phyloP scores from a whole-genome alignment of 2,329 filamentous ascomycete genomes.

The Albophoma yamanashiensis region DNA sequence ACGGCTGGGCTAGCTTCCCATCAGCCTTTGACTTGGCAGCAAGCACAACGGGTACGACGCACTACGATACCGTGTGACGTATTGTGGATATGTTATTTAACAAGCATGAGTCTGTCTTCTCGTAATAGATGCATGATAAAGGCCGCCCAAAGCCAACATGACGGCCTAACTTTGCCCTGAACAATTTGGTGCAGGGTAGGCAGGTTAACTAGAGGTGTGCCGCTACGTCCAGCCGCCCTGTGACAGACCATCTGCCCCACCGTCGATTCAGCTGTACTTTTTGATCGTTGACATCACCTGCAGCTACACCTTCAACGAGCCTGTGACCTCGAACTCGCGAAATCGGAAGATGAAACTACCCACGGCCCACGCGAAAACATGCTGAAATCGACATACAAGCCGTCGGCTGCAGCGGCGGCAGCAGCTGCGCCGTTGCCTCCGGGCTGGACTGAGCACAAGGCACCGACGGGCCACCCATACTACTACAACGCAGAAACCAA shows the following conservation, averaged over 20 bases:
- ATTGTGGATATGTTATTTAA: background rate
- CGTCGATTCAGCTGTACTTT: background rate
- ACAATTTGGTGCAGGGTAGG: background rate
- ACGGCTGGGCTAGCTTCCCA: too few species aligned
- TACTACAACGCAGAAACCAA: constrained; percentile 79
- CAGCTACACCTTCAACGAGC: background rate
- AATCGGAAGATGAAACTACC: background rate
- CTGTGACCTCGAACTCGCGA: background rate
- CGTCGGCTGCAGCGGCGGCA: constrained; percentile 28
- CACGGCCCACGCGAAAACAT: constrained; percentile 26
- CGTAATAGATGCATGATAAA: background rate
- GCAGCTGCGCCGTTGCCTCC: constrained; percentile 51
- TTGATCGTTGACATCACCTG: background rate
- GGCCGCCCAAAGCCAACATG: background rate
- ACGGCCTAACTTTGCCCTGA: background rate
- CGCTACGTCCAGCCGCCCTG: background rate
- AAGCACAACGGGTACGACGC: too few species aligned
- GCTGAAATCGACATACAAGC: constrained; percentile 69
- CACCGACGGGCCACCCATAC: constrained; percentile 77
- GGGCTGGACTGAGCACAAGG: constrained; percentile 90
- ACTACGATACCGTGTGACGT: background rate
- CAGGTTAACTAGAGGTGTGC: background rate
- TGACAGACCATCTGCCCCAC: background rate
- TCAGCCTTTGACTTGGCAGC: too few species aligned
- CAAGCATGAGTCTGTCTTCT: too few species aligned